Percentiles rank a stretch among this genome's conserved stretches.
phyloP scores from a whole-genome alignment of 495 filamentous ascomycete genomes.

The Tuber brumale region DNA sequence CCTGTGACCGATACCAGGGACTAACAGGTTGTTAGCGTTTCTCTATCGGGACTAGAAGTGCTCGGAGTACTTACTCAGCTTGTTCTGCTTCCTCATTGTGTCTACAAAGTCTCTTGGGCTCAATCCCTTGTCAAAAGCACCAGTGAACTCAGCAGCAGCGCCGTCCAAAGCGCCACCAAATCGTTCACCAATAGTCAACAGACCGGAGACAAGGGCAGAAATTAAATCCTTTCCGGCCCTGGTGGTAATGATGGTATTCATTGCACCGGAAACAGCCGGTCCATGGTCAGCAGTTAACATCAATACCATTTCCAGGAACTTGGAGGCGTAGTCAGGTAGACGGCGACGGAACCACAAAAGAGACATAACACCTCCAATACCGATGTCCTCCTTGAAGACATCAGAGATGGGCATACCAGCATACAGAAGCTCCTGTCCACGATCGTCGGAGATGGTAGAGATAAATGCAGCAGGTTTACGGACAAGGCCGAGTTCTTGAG shows the following conservation, averaged over 20 bases:
- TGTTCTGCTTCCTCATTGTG: constrained; percentile 98
- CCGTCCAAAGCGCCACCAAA: constrained; percentile 98
- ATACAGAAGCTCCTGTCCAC: constrained; percentile 97
- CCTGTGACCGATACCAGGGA: constrained; percentile 96
- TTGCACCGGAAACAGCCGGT: constrained; percentile 96
- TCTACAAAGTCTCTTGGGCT: constrained; percentile 98
- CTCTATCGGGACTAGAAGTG: not conserved
- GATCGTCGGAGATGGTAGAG: constrained; percentile 98
- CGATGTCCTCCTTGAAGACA: constrained; percentile 97
- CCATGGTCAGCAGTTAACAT: constrained; percentile 99
- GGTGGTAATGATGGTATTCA: constrained; percentile 99
- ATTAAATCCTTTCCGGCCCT: constrained; percentile 98
- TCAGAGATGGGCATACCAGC: constrained; percentile 99
- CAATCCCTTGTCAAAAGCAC: constrained; percentile 94
- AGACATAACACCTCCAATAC: constrained; percentile 99
- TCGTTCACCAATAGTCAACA: constrained; percentile 93
- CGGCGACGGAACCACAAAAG: constrained; percentile 99
- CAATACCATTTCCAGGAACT: constrained; percentile 99
- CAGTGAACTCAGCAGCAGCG: constrained; percentile 96
- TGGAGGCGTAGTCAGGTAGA: constrained; percentile 89
- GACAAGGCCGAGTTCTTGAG: constrained; percentile 96
- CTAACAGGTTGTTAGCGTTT: constrained; percentile 47
- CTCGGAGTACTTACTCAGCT: constrained; percentile 64
- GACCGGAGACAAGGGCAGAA: constrained; percentile 86
- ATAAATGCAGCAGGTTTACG: constrained; percentile 99